Evolutionary conservation across 169 alveolate genomes (phyloP), one percentile per base, ranked within the genome.

Genomic region (Eimeria falciformis): DNA sequence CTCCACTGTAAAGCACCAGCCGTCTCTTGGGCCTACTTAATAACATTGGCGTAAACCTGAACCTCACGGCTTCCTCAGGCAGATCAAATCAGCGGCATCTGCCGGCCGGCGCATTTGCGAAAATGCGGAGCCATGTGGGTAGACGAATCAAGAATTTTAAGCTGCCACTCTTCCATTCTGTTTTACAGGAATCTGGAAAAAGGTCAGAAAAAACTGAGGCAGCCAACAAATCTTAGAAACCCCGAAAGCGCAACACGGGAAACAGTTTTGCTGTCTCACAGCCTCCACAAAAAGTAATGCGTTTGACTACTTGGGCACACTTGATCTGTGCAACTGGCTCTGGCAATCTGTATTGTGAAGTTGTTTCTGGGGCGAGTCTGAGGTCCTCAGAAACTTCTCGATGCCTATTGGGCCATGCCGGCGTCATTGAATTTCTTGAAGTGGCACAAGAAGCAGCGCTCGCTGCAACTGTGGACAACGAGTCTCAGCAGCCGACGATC

Each of bases 391-490:
- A 53, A 55, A 79, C 88, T 7, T 79, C 88, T 27, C 43, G 88
- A 66, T 89, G 93, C 50, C 89, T 73, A 7, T 75, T 89, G 69
- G 93, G 93, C 23, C 93, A 89, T 47, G 58, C n/a, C 56, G 89
- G 82, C 14, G 23, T 68, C 62, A 89, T 89, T 12, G 93, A 89
- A 23, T 62, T 89, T 43, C 89, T 89, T 37, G 93, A 89, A 37
- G 89, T 77, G 33, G 84, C 89, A 46, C 43, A 27, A 3, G 84
- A 73, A 43, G 84, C 58, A 29, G 88, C 56, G 46, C 23, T 89
- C 83, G 93, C 93, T n/a, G 93, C 93, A 66, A 89, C 93, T 37
- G 93, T 89, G 65, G 89, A 89, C n/a, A 89, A 89, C 82, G 71
- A 65, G 47, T 50, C 88, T 18, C 56, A 79, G 56, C 88, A 79